Evolutionary conservation across 2,329 filamentous ascomycete species (phyloP), one percentile per base, ranked within the genome.

Genomic region (Pleurostoma richardsiae): DNA sequence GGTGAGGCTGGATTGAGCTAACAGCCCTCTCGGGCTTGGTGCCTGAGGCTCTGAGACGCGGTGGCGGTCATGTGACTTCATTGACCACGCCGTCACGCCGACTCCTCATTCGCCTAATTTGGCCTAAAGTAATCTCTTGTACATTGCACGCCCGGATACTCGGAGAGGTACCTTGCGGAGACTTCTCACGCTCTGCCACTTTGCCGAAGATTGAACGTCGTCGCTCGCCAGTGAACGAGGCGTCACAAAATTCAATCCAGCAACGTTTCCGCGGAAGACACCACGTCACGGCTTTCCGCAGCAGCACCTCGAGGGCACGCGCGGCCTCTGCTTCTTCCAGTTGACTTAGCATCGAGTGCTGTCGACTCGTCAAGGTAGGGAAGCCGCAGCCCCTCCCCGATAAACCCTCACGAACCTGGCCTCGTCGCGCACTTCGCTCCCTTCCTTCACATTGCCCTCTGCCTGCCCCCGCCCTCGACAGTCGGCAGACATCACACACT

Each of bases 91-190:
- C 19, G 19, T 19, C 19, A 19, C 19, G 19, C 19, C 19, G 19
- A 10, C 28, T 44, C 4, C 39, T 48, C 39, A 44, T 53, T 49
- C 45, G 42, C 31, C 41, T 28, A 31, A 28, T 31, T 3, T 4
- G 10, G 10, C 31, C 29, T 30, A 29, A 54, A 30, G 54, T 54
- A 47, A n/a, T 44, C 33, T 6, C 11, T 41, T 42, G 55, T 57
- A 57, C 51, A 46, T 40, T 39, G 42, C 44, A 45, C 51, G 48
- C 43, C 48, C 46, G 40, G 46, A 46, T 47, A 39, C 36, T 39
- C 33, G 6, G 19, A 27, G 43, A 48, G 49, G 51, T 56, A 57
- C 55, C 42, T 49, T 26, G 43, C 39, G 42, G 49, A 41, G 44
- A 57, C 55, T 46, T 54, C 44, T 48, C n/a, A 8, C 8, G 33